Conservation (phyloP, 257 asterid species). For the Anisodus acutangulus region DNA sequence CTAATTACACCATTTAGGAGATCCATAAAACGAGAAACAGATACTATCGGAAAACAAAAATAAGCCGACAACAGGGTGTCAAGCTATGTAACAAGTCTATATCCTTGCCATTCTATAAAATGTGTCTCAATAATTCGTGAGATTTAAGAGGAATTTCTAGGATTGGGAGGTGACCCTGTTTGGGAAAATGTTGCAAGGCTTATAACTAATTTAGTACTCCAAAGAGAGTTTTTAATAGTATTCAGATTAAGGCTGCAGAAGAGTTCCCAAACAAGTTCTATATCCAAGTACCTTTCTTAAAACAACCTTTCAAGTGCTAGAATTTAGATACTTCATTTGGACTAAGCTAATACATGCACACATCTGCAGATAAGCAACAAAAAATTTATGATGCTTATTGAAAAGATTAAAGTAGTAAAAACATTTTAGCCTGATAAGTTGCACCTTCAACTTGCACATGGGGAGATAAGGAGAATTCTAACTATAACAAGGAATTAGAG, state of each 20-base stretch:
- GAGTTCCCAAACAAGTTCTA: neutral
- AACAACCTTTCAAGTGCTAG: neutral
- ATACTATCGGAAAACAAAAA: neutral
- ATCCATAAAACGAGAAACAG: neutral
- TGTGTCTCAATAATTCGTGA: neutral
- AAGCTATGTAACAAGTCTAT: neutral
- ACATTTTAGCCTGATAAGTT: neutral
- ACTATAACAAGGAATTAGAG: neutral
- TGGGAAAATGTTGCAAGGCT: constrained; percentile 4
- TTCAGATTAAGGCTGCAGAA: neutral
- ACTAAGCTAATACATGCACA: neutral
- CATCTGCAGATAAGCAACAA: constrained; percentile 14
- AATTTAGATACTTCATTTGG: constrained; percentile 9
- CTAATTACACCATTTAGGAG: neutral
- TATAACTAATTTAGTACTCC: neutral
- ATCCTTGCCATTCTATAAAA: neutral
- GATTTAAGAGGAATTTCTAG: neutral
- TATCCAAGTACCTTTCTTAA: neutral
- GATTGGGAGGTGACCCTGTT: neutral
- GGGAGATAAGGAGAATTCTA: neutral
- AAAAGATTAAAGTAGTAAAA: constrained; percentile 6
- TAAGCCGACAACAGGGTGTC: neutral
- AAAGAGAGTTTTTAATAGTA: neutral
- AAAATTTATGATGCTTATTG: neutral
- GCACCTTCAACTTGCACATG: neutral